Conservation (phyloP, 2,329 filamentous ascomycete genomes). For the Aspergillus fructus region DNA sequence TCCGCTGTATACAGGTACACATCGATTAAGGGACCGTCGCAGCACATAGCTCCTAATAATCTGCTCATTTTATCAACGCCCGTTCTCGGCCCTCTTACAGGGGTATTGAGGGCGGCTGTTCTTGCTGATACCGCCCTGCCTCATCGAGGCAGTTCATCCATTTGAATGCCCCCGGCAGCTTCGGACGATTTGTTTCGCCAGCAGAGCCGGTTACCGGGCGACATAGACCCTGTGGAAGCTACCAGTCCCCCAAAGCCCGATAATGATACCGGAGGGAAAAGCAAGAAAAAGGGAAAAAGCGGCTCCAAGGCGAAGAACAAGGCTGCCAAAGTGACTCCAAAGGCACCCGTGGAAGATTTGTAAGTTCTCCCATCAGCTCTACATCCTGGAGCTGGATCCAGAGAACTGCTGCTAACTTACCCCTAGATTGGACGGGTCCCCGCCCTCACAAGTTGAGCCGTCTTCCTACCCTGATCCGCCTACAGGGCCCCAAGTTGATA, state of each 20-base stretch:
- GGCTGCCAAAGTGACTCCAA: conserved; percentile 31
- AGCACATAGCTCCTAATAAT: conserved; percentile 4
- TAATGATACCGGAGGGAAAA: conserved; percentile 34
- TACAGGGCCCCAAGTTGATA: conserved; percentile 23
- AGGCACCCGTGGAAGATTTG: conserved; percentile 36
- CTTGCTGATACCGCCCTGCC: conserved; percentile 20
- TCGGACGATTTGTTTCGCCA: conserved; percentile 40
- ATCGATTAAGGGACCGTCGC: neutral
- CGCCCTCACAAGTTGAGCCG: conserved; percentile 28
- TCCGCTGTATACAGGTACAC: conserved; percentile 8
- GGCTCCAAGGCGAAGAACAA: conserved; percentile 37
- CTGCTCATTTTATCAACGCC: conserved; percentile 6
- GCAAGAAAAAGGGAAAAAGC: conserved; percentile 41
- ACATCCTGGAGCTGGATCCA: neutral
- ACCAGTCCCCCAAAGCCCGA: conserved; percentile 27
- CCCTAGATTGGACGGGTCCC: conserved; percentile 27
- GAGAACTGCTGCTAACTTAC: neutral
- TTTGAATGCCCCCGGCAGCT: conserved; percentile 45
- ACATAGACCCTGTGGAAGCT: conserved; percentile 30
- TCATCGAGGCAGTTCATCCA: conserved; percentile 31
- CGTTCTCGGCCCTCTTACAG: conserved; percentile 34
- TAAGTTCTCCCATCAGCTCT: conserved; percentile 23
- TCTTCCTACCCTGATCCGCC: conserved; percentile 31
- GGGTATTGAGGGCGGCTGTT: conserved; percentile 33
- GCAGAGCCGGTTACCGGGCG: conserved; percentile 35